Conservation (phyloP, 768 basidiomycete genomes). For the Mycena albidolilacea region DNA sequence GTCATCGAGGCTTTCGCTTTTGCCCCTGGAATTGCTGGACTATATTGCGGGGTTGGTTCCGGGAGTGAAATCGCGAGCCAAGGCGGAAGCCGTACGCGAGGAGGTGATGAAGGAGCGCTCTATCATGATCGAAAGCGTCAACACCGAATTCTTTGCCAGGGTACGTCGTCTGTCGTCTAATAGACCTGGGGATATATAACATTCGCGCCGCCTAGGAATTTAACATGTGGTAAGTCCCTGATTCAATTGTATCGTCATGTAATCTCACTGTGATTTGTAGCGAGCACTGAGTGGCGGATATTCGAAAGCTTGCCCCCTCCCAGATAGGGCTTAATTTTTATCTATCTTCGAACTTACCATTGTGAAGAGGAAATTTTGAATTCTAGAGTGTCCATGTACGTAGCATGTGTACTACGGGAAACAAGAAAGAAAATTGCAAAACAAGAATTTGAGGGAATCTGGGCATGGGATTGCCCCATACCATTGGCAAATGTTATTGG, state of each 20-base stretch:
- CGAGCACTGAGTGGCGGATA: slow-evolving; percentile 6
- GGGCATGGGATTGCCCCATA: neutral
- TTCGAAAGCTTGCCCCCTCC: no score
- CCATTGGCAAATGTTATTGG: slow-evolving; percentile 1
- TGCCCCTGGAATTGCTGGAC: slow-evolving; percentile 23
- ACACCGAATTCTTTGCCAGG: slow-evolving; percentile 21
- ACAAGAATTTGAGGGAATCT: neutral
- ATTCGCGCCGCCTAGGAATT: slow-evolving; percentile 9
- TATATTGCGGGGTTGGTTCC: slow-evolving; percentile 13
- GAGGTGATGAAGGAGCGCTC: slow-evolving; percentile 53
- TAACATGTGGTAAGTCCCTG: slow-evolving; percentile 22
- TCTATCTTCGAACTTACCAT: no score
- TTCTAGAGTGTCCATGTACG: no score
- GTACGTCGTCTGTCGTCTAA: neutral
- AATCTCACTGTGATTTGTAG: neutral
- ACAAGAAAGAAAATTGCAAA: neutral
- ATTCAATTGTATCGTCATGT: neutral
- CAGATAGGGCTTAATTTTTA: no score
- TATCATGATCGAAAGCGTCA: slow-evolving; percentile 20
- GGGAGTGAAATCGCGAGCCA: slow-evolving; percentile 41
- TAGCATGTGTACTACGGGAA: neutral
- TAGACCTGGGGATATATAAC: neutral
- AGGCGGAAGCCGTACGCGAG: slow-evolving; percentile 46
- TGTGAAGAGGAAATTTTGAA: no score
- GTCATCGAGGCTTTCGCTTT: slow-evolving; percentile 23